Conservation (phyloP, 345 rosid species). For the Lenwebbia sp. region DNA sequence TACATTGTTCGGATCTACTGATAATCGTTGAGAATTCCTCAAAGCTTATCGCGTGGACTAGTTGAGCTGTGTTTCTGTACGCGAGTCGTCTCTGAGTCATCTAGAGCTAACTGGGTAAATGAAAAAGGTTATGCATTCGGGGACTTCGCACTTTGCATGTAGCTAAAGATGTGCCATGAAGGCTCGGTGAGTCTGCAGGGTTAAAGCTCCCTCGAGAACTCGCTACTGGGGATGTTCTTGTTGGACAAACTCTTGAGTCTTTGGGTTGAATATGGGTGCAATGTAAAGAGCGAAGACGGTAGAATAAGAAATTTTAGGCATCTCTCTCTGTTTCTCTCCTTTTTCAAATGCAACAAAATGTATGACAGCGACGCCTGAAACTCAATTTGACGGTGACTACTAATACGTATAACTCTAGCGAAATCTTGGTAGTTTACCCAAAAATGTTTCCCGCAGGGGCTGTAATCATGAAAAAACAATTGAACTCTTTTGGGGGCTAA, state of each 20-base stretch:
- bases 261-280: background rate
- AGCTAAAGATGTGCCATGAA: background rate
- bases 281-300: background rate
- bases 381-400: background rate
- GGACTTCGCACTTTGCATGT: background rate
- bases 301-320: background rate
- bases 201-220: background rate
- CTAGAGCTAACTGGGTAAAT: background rate
- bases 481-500: background rate
- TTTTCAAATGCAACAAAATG: background rate
- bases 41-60: background rate
- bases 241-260: background rate
- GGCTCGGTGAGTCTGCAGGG: background rate
- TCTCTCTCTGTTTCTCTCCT: background rate
- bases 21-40: background rate
- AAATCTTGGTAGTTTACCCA: background rate
- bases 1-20: background rate
- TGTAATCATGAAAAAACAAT: background rate
- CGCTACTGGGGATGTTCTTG: background rate
- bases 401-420: background rate
- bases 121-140: background rate
- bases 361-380: background rate
- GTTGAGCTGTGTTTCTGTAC: background rate
- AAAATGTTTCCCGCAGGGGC: background rate
- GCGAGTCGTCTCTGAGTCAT: background rate